Evolutionary conservation across 2,329 filamentous ascomycete genomes (phyloP).

Genomic region (Curvularia hawaiiensis): DNA sequence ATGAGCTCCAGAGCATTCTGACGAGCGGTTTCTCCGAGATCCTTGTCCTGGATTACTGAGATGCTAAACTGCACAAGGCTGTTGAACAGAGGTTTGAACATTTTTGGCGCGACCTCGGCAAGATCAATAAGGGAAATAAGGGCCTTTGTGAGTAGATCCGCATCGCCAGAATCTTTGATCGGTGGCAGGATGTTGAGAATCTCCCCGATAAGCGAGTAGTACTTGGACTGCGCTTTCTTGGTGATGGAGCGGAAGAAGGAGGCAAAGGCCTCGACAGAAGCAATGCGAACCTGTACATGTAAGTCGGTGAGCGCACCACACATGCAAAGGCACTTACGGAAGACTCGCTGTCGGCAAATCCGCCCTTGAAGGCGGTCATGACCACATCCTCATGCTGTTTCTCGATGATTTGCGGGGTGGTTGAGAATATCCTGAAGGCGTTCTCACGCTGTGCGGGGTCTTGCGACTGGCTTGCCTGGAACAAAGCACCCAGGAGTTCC

Average conservation of each 20-base stretch:
- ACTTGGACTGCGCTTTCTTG: constrained; percentile 89
- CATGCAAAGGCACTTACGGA: constrained; percentile 57
- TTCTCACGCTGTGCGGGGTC: constrained; percentile 87
- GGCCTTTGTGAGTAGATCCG: constrained; percentile 87
- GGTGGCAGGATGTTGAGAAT: constrained; percentile 94
- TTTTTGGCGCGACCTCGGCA: constrained; percentile 91
- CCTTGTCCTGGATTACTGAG: constrained; percentile 94
- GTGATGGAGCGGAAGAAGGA: constrained; percentile 90
- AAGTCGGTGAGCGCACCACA: constrained; percentile 7
- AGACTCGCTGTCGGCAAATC: constrained; percentile 87
- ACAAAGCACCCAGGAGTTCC: constrained; percentile 83
- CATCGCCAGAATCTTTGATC: constrained; percentile 88
- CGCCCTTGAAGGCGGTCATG: constrained; percentile 82
- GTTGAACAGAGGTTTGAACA: constrained; percentile 96
- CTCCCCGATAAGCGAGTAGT: constrained; percentile 83
- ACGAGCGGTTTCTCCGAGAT: constrained; percentile 84
- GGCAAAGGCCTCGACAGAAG: constrained; percentile 95
- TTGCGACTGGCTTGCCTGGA: constrained; percentile 85
- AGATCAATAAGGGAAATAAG: constrained; percentile 91
- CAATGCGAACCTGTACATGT: constrained; percentile 75
- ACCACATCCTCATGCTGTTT: constrained; percentile 94
- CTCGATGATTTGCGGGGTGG: constrained; percentile 94
- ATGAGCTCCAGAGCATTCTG: constrained; percentile 97
- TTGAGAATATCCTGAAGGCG: constrained; percentile 93
- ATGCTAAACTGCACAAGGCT: constrained; percentile 92